Percentiles rank a stretch among this genome's conserved stretches.
phyloP scores from a whole-genome alignment of 1,284 basidiomycete genomes.

The Papiliotrema laurentii region DNA sequence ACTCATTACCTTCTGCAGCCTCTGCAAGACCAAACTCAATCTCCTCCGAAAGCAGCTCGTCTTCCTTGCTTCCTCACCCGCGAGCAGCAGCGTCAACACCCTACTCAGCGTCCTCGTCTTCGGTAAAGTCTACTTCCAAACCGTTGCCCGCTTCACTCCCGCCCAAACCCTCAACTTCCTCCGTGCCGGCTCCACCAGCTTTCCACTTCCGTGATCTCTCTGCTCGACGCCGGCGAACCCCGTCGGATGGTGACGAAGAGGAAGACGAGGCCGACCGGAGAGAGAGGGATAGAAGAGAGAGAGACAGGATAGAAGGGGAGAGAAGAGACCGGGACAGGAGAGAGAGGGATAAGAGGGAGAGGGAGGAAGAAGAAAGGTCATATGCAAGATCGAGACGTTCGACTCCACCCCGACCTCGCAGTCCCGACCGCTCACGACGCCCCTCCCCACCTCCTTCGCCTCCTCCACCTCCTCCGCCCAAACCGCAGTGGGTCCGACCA shows the following conservation, averaged over 20 bases:
- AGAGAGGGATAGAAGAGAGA: background rate
- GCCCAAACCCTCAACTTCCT: background rate
- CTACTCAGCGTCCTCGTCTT: background rate
- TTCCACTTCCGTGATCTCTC: background rate
- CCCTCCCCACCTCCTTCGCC: constrained; percentile 21
- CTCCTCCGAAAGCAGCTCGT: background rate
- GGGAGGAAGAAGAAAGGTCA: background rate
- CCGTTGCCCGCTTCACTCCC: background rate
- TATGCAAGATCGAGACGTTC: background rate
- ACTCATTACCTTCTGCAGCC: background rate
- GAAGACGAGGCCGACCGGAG: background rate
- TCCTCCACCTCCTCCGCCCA: constrained; percentile 13
- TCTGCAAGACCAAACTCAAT: background rate
- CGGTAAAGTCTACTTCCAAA: background rate
- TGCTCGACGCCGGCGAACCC: background rate
- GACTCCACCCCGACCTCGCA: background rate
- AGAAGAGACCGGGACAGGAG: background rate
- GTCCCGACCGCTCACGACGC: constrained; percentile 5
- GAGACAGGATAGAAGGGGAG: background rate
- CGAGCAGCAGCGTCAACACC: background rate
- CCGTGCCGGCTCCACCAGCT: background rate
- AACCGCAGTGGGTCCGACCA: constrained; percentile 2
- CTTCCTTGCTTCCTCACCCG: background rate
- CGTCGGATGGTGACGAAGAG: background rate
- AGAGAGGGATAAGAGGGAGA: no score